Percentiles rank a stretch among this genome's conserved stretches.
Evolutionary conservation across 257 asterid genomes (phyloP).

Genomic region (Prunella vulgaris): DNA sequence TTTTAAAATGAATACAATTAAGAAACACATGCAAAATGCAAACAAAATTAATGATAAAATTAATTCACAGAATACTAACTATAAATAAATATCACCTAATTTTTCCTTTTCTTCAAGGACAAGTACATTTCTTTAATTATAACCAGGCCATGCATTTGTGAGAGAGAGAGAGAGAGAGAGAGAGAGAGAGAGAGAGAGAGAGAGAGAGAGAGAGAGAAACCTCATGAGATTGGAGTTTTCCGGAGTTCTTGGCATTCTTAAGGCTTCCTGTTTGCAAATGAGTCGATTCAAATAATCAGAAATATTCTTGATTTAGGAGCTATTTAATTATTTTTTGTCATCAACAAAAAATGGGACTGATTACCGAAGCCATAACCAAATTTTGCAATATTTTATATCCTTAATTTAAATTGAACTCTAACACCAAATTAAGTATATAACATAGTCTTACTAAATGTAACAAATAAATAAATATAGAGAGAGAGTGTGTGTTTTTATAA

Average conservation of each 20-base stretch:
- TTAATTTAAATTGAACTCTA: not conserved
- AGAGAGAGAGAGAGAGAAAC: slow-evolving; percentile 15
- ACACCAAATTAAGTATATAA: not conserved
- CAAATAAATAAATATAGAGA: too few species aligned
- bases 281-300: not conserved
- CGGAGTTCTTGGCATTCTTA: slow-evolving; percentile 9
- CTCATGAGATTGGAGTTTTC: slow-evolving; percentile 19
- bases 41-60: too few species aligned
- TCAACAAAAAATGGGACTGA: not conserved
- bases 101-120: not conserved
- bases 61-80: too few species aligned
- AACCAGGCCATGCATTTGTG: not conserved
- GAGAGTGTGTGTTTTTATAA: too few species aligned
- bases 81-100: not conserved
- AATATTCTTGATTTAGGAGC: not conserved
- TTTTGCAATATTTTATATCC: not conserved
- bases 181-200: not conserved
- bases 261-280: slow-evolving; percentile 23
- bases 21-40: too few species aligned
- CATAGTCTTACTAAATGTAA: slow-evolving; percentile 30
- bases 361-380: not conserved
- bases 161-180: not conserved
- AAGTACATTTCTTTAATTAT: too few species aligned
- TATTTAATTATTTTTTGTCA: not conserved
- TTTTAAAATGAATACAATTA: too few species aligned